Evolutionary conservation across 768 basidiomycete species (phyloP).

Genomic region (Calocybe cyanea): DNA sequence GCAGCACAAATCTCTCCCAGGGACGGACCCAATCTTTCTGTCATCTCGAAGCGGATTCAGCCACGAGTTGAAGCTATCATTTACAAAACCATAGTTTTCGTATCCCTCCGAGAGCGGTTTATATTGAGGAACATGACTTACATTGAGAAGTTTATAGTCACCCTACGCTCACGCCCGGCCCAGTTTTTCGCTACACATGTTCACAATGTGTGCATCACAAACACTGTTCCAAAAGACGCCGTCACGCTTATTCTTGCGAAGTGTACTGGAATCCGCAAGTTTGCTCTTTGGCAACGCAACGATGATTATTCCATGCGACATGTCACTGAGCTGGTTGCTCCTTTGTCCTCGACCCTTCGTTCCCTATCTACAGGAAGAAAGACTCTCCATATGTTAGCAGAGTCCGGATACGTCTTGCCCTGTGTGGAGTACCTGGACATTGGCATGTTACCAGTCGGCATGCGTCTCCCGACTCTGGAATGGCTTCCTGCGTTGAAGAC

Average conservation of each 20-base stretch:
- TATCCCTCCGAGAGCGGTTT: neutral
- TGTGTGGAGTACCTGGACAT: neutral
- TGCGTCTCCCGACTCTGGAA: neutral
- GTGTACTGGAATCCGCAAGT: constrained; percentile 1
- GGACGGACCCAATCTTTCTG: neutral
- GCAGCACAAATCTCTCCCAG: neutral
- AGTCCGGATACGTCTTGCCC: constrained; percentile 2
- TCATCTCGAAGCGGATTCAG: constrained; percentile 3
- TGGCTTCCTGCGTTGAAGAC: neutral
- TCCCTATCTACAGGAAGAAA: neutral
- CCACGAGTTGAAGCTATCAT: constrained; percentile 1
- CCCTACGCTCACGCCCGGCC: neutral
- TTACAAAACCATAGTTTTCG: constrained; percentile 1
- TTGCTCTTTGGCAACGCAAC: neutral
- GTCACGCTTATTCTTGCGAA: neutral
- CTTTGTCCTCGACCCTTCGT: neutral
- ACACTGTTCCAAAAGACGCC: neutral
- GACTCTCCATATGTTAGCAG: neutral
- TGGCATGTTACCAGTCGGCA: neutral
- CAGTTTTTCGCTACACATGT: constrained; percentile 1
- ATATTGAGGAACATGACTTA: neutral
- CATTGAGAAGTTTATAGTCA: neutral
- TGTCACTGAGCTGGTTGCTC: neutral
- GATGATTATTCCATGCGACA: neutral
- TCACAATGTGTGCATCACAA: neutral